phyloP scores from a whole-genome alignment of 2,329 filamentous ascomycete species.

The Ploettnerulaceae sp. region DNA sequence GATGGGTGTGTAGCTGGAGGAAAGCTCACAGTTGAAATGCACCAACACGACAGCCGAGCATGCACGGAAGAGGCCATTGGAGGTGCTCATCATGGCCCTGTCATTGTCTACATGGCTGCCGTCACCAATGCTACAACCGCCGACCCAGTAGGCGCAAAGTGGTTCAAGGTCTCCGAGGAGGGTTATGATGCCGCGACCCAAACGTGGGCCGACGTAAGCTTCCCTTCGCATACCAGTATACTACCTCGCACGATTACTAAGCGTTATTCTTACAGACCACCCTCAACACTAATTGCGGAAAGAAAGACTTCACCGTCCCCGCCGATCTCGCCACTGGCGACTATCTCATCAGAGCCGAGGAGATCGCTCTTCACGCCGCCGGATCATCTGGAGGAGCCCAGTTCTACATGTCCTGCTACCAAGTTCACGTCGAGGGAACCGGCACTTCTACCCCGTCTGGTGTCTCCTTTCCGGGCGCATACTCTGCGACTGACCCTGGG shows the following conservation, averaged over 20 bases:
- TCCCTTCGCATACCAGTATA: neutral
- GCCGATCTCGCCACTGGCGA: slow-evolving; percentile 47
- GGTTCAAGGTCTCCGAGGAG: slow-evolving; percentile 46
- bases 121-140: slow-evolving; percentile 42
- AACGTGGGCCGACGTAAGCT: slow-evolving; percentile 22
- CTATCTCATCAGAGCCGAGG: slow-evolving; percentile 51
- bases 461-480: slow-evolving; percentile 44
- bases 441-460: slow-evolving; percentile 38
- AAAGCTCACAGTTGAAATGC: slow-evolving; percentile 53
- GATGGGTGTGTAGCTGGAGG: slow-evolving; percentile 33
- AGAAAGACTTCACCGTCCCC: slow-evolving; percentile 46
- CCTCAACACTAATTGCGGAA: slow-evolving; percentile 39
- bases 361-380: slow-evolving; percentile 50
- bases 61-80: slow-evolving; percentile 48
- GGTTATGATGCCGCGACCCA: slow-evolving; percentile 20
- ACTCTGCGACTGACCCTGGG: slow-evolving; percentile 42
- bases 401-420: slow-evolving; percentile 38
- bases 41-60: slow-evolving; percentile 45
- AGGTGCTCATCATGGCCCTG: slow-evolving; percentile 49
- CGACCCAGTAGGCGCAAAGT: slow-evolving; percentile 41
- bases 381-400: slow-evolving; percentile 36
- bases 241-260: neutral
- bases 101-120: slow-evolving; percentile 48
- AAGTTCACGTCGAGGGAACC: slow-evolving; percentile 43
- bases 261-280: slow-evolving; percentile 9